phyloP scores from a whole-genome alignment of 345 rosid species.

The Rubroshorea leprosula region DNA sequence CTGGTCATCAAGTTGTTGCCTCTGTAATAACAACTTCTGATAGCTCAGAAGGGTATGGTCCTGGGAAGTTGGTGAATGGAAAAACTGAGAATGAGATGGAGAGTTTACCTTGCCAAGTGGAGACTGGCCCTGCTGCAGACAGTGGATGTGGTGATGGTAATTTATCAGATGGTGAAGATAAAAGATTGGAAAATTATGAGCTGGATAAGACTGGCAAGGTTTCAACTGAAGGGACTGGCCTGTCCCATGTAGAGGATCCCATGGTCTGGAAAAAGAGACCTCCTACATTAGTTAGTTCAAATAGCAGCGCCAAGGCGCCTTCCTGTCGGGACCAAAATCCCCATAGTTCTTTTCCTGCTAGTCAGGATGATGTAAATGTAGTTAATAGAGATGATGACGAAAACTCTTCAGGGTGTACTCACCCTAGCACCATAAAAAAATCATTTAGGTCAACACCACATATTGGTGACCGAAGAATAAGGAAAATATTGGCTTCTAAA shows the following conservation, averaged over 20 bases:
- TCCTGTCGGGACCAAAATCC: constrained; percentile 16
- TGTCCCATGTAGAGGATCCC: background rate
- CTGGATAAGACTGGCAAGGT: constrained; percentile 2
- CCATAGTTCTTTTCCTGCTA: constrained; percentile 25
- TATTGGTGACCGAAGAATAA: constrained; percentile 11
- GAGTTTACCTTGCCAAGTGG: constrained; percentile 34
- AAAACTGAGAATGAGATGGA: constrained; percentile 40
- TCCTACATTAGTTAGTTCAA: constrained; percentile 9
- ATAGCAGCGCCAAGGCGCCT: constrained; percentile 17
- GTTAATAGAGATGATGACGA: constrained; percentile 25
- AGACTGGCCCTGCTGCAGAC: constrained; percentile 21
- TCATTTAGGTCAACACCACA: constrained; percentile 10
- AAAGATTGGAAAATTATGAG: constrained; percentile 28
- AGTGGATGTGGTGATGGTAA: constrained; percentile 30
- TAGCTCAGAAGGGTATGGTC: constrained; percentile 35
- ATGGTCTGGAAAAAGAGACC: constrained; percentile 19
- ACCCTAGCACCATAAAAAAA: constrained; percentile 11
- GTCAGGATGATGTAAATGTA: constrained; percentile 12
- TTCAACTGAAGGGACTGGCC: constrained; percentile 12
- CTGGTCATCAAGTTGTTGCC: constrained; percentile 28
- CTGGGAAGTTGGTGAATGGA: constrained; percentile 32
- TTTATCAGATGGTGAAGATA: constrained; percentile 37
- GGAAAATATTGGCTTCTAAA: constrained; percentile 19
- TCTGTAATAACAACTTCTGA: constrained; percentile 43
- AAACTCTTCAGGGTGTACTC: constrained; percentile 11